Conservation (phyloP, 108 stramenopile genomes). For the Skeletonema marinoi region DNA sequence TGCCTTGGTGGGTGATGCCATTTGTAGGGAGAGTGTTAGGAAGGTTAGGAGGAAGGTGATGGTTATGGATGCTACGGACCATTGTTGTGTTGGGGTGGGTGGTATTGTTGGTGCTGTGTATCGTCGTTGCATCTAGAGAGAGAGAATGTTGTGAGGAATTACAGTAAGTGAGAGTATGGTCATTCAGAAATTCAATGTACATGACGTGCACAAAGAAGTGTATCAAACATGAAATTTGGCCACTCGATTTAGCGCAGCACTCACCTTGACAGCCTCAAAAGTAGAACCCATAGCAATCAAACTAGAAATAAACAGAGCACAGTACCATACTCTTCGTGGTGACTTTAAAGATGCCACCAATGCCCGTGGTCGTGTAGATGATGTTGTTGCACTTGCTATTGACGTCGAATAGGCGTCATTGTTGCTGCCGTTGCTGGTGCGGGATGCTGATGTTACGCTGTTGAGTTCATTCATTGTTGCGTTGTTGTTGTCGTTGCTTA, state of each 20-base stretch:
- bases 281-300: conserved; percentile 46
- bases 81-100: conserved; percentile 15
- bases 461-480: not conserved
- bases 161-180: not conserved
- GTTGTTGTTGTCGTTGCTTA: too few species aligned
- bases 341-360: not conserved
- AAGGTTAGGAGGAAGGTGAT: conserved; percentile 35
- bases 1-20: not conserved
- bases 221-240: not conserved
- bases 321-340: conserved; percentile 28
- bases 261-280: conserved; percentile 37
- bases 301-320: conserved; percentile 24
- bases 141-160: not conserved
- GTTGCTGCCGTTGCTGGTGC: not conserved
- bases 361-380: not conserved
- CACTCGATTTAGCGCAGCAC: not conserved
- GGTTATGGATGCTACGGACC: conserved; percentile 32
- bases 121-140: conserved; percentile 12
- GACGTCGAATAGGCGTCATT: not conserved
- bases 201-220: not conserved
- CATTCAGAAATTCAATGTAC: not conserved
- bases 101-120: conserved; percentile 11
- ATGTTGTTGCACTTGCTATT: not conserved
- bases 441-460: not conserved
- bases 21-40: conserved; percentile 15